phyloP scores from a whole-genome alignment of 805 yeast genomes.

The Cyberlindnera amylophila region DNA sequence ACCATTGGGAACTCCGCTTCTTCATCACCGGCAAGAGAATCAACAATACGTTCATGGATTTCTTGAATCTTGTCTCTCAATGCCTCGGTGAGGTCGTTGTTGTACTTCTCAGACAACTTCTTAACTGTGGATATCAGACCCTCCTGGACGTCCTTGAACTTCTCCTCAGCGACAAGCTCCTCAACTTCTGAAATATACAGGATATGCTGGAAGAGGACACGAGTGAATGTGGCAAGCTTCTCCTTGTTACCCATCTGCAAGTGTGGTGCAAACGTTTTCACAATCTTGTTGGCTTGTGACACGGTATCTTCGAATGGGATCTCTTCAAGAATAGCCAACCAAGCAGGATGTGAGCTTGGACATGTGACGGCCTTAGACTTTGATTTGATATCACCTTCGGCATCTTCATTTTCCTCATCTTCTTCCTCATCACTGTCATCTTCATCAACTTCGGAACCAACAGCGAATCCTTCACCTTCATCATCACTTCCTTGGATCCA shows the following conservation, averaged over 20 bases:
- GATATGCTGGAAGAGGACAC: conserved; percentile 60
- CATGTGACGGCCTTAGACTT: conserved; percentile 32
- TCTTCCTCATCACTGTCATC: conserved; percentile 25
- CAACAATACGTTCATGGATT: conserved; percentile 50
- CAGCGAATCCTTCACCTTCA: conserved; percentile 41
- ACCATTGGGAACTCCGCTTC: conserved; percentile 34
- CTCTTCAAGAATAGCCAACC: conserved; percentile 33
- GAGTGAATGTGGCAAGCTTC: conserved; percentile 58
- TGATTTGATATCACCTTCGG: conserved; percentile 13
- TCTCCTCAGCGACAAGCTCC: conserved; percentile 31
- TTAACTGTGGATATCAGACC: conserved; percentile 46
- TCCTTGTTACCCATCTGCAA: conserved; percentile 80
- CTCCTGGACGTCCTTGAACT: conserved; percentile 36
- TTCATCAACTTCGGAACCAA: conserved; percentile 29
- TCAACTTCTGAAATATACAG: conserved; percentile 43
- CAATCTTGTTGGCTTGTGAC: conserved; percentile 48
- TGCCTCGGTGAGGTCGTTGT: conserved; percentile 55
- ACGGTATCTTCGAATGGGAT: conserved; percentile 41
- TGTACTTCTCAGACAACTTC: conserved; percentile 60
- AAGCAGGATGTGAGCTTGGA: conserved; percentile 46
- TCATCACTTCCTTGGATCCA: conserved; percentile 57
- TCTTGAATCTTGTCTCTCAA: conserved; percentile 53
- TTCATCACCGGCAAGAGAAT: conserved; percentile 26
- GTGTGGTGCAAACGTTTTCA: conserved; percentile 67
- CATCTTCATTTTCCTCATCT: conserved; percentile 30